Base-by-base conservation (phyloP, 73 alveolate genomes). In the Breviolum minutum region DNA sequence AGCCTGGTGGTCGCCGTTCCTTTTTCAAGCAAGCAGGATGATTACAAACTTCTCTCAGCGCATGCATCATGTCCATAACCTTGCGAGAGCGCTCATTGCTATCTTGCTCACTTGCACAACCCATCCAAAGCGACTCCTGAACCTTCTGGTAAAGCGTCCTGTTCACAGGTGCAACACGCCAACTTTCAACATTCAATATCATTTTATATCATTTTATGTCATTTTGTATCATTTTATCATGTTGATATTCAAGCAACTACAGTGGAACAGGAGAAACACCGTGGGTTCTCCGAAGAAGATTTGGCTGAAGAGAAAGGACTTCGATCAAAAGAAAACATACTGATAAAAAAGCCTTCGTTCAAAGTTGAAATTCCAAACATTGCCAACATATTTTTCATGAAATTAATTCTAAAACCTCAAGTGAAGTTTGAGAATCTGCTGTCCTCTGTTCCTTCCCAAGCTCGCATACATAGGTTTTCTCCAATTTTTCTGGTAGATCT, bases 401-500 rank as follows among this genome's bases (percentile, higher is more conserved):
- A 40, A 40, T 40, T 0, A 40, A 40, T 40, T 40, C 54, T 40
- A 40, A 40, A 40, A 40, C 54, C 54, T 40, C 54, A 40, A 40
- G 54, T 66, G 26, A 71, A 6, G 40, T 30, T 10, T 77, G 86
- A 8, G 29, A 30, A 20, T n/a, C 11, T 8, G 16, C 63, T 62
- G 16, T 79, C 87, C 63, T 27, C 63, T 79, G 87, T 26, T 27
- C 26, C 10, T 61, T 24, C n/a, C 87, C 32, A 63, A 85, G 79
- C 76, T 5, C 63, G 66, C 82, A 70, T 64, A 64, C 95, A 68
- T 87, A 82, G 14, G 95, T 29, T 74, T 68, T 62, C 86, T 89
- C 86, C n/a, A 89, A 48, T 63, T 89, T 89, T n/a, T 68, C 86
- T 14, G 95, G 95, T 5, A 89, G 86, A 27, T 89, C 95, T 48